These are phyloP conservation scores for Xylaria longipes DNA, from an alignment of 495 filamentous ascomycete genomes.

Conservation along the genomic window DNA sequence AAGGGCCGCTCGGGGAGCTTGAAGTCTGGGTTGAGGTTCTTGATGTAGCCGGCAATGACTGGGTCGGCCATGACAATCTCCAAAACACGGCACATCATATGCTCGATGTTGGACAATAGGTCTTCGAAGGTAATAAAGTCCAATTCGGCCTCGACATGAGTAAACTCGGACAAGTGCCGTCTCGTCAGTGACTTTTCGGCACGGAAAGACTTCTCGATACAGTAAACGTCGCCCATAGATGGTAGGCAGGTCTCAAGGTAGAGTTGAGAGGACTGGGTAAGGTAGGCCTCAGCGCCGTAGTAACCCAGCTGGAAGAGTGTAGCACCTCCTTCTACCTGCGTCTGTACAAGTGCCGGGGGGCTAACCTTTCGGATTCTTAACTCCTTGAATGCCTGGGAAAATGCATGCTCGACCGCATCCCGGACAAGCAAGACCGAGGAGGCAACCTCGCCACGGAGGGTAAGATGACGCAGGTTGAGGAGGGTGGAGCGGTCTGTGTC, in stretches of 20 bases:
- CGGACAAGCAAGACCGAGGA: constrained; percentile 93
- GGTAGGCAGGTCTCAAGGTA: constrained; percentile 97
- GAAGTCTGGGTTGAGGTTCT: constrained; percentile 88
- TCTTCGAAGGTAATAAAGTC: constrained; percentile 96
- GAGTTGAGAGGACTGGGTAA: constrained; percentile 97
- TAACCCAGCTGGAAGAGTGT: constrained; percentile 95
- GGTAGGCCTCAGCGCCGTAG: constrained; percentile 91
- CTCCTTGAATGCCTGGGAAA: constrained; percentile 81
- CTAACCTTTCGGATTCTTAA: constrained; percentile 83
- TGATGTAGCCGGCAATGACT: constrained; percentile 69
- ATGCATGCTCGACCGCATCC: constrained; percentile 81
- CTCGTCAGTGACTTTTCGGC: constrained; percentile 95
- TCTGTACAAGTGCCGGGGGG: constrained; percentile 97
- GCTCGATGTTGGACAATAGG: constrained; percentile 88
- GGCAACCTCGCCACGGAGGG: constrained; percentile 86
- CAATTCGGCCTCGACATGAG: constrained; percentile 95
- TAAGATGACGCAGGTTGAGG: constrained; percentile 90
- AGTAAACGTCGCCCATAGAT: constrained; percentile 92
- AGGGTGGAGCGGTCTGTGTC: constrained; percentile 73
- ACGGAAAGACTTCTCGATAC: constrained; percentile 97
- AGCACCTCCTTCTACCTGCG: constrained; percentile 94
- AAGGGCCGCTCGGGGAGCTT: constrained; percentile 84
- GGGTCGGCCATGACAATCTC: constrained; percentile 76
- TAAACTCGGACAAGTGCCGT: constrained; percentile 94
- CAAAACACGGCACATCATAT: constrained; percentile 86